Evolutionary conservation across 768 basidiomycete genomes (phyloP), one percentile per base, ranked within the genome.

Genomic region (Sporobolomyces pararoseus): DNA sequence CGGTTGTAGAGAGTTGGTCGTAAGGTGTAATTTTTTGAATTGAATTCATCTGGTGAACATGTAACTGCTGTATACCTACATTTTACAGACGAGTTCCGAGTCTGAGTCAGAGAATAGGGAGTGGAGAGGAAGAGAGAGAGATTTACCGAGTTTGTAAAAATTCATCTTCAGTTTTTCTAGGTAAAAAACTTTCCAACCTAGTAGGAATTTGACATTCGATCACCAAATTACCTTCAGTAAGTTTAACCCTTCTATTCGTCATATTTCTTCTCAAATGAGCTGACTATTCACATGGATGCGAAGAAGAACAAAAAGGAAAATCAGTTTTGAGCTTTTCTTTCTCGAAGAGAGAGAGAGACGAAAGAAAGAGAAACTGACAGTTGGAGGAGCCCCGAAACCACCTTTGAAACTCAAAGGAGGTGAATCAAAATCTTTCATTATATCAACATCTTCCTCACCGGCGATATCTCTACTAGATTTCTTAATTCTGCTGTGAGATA

Each of bases 11-110:
- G 85, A 77, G 88, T 88, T 78, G 96, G 94, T 59, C 93, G 84
- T 35, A 97, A 83, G 68, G 87, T 89, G 79, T 90, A 94, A 16
- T 89, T 88, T 54, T 86, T 86, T 77, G 83, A 85, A 79, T 89
- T 87, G 77, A 94, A 96, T 39, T 94, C 88, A 77, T 97, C 90
- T 1, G 94, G 93, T 77, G 93, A 91, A 78, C 92, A 91, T 14
- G 92, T 96, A 7, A 94, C 89, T 0, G 91, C 92, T 7, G 93
- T 92, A 72, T 83, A 83, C 39, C 68, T 68, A 27, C 23, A n/a
- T n/a, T 49, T 21, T 7, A 10, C 17, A 21, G 35, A 4, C 64
- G 7, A 27, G 21, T 42, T 29, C 21, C n/a, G 37, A 76, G 77
- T 78, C 62, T 75, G 72, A 7, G 75, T 75, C 55, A 79, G 79